These are phyloP conservation scores for Aspergillus avenaceus DNA, from an alignment of 495 filamentous ascomycete genomes.

Conservation along the genomic window DNA sequence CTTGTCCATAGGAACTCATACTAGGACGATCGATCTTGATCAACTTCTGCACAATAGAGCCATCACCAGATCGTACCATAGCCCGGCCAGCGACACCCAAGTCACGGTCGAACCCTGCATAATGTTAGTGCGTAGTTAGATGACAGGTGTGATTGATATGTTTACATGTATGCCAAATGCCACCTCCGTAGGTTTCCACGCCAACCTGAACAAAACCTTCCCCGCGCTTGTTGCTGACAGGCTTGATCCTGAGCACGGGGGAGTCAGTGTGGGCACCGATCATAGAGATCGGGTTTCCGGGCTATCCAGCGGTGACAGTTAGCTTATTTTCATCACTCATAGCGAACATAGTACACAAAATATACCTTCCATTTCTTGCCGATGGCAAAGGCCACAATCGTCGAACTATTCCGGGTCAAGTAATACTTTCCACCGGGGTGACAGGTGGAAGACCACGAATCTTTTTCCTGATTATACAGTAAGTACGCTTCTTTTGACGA, in stretches of 20 bases:
- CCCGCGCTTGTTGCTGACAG: slow-evolving; percentile 79
- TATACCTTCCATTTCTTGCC: slow-evolving; percentile 80
- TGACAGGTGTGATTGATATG: neutral
- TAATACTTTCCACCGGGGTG: slow-evolving; percentile 92
- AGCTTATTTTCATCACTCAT: neutral
- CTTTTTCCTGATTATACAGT: slow-evolving; percentile 59
- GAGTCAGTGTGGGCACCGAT: slow-evolving; percentile 97
- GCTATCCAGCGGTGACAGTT: slow-evolving; percentile 29
- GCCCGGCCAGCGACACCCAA: slow-evolving; percentile 85
- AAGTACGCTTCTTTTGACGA: neutral
- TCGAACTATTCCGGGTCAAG: slow-evolving; percentile 89
- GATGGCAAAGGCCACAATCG: slow-evolving; percentile 91
- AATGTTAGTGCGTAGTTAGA: slow-evolving; percentile 2
- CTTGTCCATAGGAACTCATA: slow-evolving; percentile 22
- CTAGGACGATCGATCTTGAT: slow-evolving; percentile 86
- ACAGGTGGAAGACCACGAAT: slow-evolving; percentile 77
- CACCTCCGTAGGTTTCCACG: slow-evolving; percentile 94
- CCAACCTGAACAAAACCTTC: slow-evolving; percentile 95
- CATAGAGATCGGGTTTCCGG: slow-evolving; percentile 92
- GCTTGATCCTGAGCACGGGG: slow-evolving; percentile 84
- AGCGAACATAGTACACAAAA: neutral
- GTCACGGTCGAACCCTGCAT: slow-evolving; percentile 89
- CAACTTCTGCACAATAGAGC: slow-evolving; percentile 75
- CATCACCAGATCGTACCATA: slow-evolving; percentile 70
- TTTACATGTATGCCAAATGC: slow-evolving; percentile 62